Evolutionary conservation across 78 protist genomes (phyloP).

Genomic region (Dictyostelium capitatum): DNA sequence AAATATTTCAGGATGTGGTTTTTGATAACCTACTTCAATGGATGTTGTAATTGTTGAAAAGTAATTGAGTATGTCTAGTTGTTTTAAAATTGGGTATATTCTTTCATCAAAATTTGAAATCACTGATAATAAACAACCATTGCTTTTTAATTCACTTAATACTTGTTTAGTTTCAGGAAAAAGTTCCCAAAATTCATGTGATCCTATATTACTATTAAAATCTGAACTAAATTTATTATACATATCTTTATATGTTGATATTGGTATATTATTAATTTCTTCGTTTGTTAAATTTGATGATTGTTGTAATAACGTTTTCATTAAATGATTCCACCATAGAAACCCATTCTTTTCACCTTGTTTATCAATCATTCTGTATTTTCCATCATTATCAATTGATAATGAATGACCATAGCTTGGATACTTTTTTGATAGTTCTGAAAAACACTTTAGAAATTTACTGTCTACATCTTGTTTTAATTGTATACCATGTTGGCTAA

Average conservation of each 20-base stretch:
- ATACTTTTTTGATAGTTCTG: constrained; percentile 1
- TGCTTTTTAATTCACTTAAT: neutral
- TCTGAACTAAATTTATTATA: neutral
- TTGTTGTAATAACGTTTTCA: neutral
- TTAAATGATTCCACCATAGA: constrained; percentile 50
- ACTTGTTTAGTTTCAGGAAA: constrained; percentile 44
- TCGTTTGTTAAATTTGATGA: neutral
- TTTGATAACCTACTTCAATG: constrained; percentile 32
- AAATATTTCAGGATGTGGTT: constrained; percentile 26
- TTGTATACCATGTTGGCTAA: constrained; percentile 6
- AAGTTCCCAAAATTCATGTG: constrained; percentile 52
- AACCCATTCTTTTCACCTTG: neutral
- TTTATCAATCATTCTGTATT: neutral
- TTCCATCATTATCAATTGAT: neutral
- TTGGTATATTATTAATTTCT: neutral
- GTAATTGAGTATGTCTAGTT: neutral
- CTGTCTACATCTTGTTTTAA: constrained; percentile 10
- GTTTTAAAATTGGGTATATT: neutral
- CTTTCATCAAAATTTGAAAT: constrained; percentile 72
- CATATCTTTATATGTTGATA: neutral
- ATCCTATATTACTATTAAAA: neutral
- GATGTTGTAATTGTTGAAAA: constrained; percentile 49
- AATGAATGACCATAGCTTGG: constrained; percentile 44
- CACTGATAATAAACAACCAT: neutral
- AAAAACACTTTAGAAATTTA: constrained; percentile 36